Conservation (phyloP, 139 green algal species). For the Coelastrella sp. region DNA sequence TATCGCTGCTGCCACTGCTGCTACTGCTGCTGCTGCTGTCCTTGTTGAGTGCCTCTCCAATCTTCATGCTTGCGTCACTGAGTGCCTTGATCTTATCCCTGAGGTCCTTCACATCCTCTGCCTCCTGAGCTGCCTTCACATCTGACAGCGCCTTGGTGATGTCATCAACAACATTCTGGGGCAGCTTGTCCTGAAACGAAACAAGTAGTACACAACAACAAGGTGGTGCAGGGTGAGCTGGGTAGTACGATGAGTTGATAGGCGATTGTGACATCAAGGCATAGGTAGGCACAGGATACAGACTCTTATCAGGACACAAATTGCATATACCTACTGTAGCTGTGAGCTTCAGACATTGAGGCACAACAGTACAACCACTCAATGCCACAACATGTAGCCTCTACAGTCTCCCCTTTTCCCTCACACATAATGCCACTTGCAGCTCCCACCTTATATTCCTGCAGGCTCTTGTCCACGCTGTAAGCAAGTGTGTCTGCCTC, state of each 20-base stretch:
- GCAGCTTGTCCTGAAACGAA: slow-evolving; percentile 54
- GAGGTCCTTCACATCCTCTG: slow-evolving; percentile 75
- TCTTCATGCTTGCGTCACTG: slow-evolving; percentile 95
- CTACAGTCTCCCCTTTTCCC: neutral
- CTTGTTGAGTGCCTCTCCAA: slow-evolving; percentile 88
- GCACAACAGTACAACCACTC: no score
- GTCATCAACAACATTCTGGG: slow-evolving; percentile 86
- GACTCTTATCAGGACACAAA: no score
- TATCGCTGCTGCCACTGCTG: slow-evolving; percentile 30
- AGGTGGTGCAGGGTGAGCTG: neutral
- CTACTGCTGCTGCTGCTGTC: slow-evolving; percentile 51
- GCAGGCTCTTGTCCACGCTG: slow-evolving; percentile 88
- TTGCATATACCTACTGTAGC: no score
- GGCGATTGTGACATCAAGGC: no score
- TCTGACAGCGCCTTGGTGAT: slow-evolving; percentile 88
- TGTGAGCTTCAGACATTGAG: no score
- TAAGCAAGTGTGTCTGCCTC: slow-evolving; percentile 94
- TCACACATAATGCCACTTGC: slow-evolving; percentile 60
- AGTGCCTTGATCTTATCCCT: slow-evolving; percentile 84
- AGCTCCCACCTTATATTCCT: slow-evolving; percentile 98
- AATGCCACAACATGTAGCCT: no score
- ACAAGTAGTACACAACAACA: neutral
- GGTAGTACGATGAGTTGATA: neutral
- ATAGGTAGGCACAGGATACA: no score
- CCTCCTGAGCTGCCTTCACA: slow-evolving; percentile 62